phyloP scores from a whole-genome alignment of 2,329 filamentous ascomycete species.

The Aureobasidium vineae region DNA sequence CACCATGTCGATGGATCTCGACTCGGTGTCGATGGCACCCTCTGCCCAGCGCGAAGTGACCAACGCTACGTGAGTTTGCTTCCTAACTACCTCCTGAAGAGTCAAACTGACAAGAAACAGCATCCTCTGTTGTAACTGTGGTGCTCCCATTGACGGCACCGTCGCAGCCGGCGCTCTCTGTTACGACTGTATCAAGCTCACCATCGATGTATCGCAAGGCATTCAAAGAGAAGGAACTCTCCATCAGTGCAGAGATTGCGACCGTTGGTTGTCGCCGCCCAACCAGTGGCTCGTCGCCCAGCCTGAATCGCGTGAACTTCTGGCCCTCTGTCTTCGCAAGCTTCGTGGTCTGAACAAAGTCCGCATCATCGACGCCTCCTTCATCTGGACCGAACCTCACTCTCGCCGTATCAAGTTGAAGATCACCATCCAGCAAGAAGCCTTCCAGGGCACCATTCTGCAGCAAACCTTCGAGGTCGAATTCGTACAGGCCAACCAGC shows the following conservation, averaged over 20 bases:
- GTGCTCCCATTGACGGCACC: constrained; percentile 91
- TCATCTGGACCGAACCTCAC: constrained; percentile 98
- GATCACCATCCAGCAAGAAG: constrained; percentile 81
- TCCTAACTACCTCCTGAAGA: constrained; percentile 29
- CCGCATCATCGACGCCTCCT: constrained; percentile 90
- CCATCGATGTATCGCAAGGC: constrained; percentile 86
- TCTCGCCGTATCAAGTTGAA: constrained; percentile 90
- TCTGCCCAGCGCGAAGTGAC: constrained; percentile 22
- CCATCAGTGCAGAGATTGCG: constrained; percentile 91
- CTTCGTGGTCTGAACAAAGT: constrained; percentile 83
- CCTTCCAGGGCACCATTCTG: constrained; percentile 65
- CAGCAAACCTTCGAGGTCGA: constrained; percentile 96
- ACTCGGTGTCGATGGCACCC: constrained; percentile 33
- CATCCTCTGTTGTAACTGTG: constrained; percentile 99
- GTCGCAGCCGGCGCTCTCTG: constrained; percentile 82
- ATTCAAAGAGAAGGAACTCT: constrained; percentile 88
- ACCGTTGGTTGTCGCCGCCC: constrained; percentile 88
- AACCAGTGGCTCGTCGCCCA: constrained; percentile 79
- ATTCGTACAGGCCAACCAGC: constrained; percentile 85
- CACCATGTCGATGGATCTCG: constrained; percentile 43
- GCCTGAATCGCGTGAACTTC: constrained; percentile 85
- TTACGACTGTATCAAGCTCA: constrained; percentile 93
- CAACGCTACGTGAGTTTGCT: constrained; percentile 24
- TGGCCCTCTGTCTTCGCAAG: constrained; percentile 88
- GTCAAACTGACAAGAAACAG: constrained; percentile 43